Evolutionary conservation across 2,329 filamentous ascomycete species (phyloP).

Genomic region (Phyllosticta citribraziliensis): DNA sequence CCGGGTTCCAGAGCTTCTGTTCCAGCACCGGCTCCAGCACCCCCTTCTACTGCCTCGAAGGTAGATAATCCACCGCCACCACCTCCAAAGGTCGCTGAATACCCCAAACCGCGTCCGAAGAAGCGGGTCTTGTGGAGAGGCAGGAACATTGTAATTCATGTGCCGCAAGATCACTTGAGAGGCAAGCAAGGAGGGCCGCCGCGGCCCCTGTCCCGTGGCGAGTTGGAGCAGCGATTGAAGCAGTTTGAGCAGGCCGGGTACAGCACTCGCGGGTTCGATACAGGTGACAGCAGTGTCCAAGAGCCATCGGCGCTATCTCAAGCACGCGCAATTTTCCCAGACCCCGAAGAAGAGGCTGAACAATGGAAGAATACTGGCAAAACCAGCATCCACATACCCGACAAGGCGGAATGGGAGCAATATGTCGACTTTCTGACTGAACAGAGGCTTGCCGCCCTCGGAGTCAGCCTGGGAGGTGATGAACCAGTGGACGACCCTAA

Average conservation of each 20-base stretch:
- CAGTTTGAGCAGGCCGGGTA: constrained; percentile 63
- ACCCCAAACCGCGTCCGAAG: constrained; percentile 15
- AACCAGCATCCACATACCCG: constrained; percentile 61
- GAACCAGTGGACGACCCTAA: constrained; percentile 52
- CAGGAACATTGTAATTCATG: constrained; percentile 35
- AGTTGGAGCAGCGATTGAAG: constrained; percentile 52
- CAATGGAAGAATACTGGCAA: constrained; percentile 43
- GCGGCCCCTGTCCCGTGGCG: constrained; percentile 37
- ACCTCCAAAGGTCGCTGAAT: background rate
- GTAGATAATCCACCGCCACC: background rate
- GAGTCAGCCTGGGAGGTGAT: constrained; percentile 70
- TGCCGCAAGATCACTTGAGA: constrained; percentile 33
- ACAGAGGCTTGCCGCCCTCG: constrained; percentile 83
- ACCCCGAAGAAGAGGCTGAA: constrained; percentile 15
- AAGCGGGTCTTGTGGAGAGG: constrained; percentile 38
- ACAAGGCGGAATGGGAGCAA: constrained; percentile 62
- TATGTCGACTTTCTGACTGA: constrained; percentile 80
- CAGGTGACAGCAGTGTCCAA: constrained; percentile 28
- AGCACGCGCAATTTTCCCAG: constrained; percentile 60
- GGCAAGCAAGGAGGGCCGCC: constrained; percentile 32
- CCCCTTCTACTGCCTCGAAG: background rate
- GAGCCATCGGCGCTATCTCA: constrained; percentile 33
- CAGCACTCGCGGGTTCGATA: constrained; percentile 59
- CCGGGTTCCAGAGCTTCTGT: background rate
- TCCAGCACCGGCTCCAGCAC: background rate